Conservation (phyloP, 768 basidiomycete species). For the Fistulinella prunicolor region DNA sequence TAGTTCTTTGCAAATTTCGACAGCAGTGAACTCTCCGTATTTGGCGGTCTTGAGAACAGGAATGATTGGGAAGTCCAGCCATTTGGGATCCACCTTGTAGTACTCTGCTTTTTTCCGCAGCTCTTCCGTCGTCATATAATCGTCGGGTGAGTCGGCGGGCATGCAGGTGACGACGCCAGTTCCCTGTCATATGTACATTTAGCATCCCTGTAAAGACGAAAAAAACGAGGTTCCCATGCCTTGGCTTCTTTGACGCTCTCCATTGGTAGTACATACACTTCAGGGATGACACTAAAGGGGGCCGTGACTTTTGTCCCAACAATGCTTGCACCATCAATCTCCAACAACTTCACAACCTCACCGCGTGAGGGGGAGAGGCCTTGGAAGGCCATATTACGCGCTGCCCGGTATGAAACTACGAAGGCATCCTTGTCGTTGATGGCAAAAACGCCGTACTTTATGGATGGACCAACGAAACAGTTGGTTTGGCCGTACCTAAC, state of each 20-base stretch:
- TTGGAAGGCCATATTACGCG: constrained; percentile 98
- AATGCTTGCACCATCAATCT: constrained; percentile 75
- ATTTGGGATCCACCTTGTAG: constrained; percentile 90
- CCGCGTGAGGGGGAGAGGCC: constrained; percentile 74
- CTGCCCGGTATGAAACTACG: constrained; percentile 84
- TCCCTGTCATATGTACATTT: constrained; percentile 48
- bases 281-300: constrained; percentile 74
- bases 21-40: constrained; percentile 91
- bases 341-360: constrained; percentile 66
- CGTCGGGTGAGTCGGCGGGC: constrained; percentile 97
- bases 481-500: constrained; percentile 96
- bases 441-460: constrained; percentile 94
- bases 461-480: constrained; percentile 86
- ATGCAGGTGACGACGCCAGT: constrained; percentile 98
- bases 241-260: constrained; percentile 96
- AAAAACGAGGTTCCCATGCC: constrained; percentile 37
- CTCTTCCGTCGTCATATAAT: constrained; percentile 86
- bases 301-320: constrained; percentile 90
- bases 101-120: constrained; percentile 94
- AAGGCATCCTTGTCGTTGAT: constrained; percentile 84
- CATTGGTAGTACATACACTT: constrained; percentile 98
- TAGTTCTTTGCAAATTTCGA: constrained; percentile 76
- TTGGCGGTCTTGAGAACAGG: constrained; percentile 85
- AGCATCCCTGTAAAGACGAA: not conserved
- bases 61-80: constrained; percentile 82